Conservation (phyloP, 1,284 basidiomycete genomes). For the Coniferiporia weirii region DNA sequence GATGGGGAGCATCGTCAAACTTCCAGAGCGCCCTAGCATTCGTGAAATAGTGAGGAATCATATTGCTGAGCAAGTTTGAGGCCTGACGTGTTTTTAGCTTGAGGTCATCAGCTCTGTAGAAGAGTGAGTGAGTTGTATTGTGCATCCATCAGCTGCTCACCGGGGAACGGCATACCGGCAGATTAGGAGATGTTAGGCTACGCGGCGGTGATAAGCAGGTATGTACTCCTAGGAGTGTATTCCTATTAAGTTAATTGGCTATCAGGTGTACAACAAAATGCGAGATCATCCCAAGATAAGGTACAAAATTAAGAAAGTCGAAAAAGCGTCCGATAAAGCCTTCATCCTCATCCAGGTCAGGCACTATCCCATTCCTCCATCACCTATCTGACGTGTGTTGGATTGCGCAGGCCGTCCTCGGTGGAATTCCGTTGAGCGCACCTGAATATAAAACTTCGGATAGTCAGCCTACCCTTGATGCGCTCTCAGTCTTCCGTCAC, state of each 20-base stretch:
- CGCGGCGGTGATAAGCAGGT: constrained; percentile 69
- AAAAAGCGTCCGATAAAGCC: constrained; percentile 64
- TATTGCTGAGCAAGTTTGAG: not conserved
- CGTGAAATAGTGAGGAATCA: constrained; percentile 55
- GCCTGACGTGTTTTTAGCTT: constrained; percentile 38
- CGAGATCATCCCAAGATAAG: constrained; percentile 66
- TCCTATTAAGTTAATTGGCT: not conserved
- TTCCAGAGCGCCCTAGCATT: constrained; percentile 47
- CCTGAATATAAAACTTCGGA: constrained; percentile 64
- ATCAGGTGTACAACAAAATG: constrained; percentile 58
- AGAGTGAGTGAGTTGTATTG: constrained; percentile 44
- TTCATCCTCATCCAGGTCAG: constrained; percentile 67
- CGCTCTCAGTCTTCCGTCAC: constrained; percentile 61
- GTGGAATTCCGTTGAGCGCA: constrained; percentile 60
- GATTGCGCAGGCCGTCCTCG: constrained; percentile 57
- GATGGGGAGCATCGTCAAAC: constrained; percentile 64
- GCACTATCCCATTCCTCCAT: not conserved
- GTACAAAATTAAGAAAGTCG: constrained; percentile 61
- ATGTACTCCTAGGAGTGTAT: constrained; percentile 13
- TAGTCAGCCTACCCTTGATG: constrained; percentile 67
- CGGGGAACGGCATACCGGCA: constrained; percentile 25
- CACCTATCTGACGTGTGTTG: not conserved
- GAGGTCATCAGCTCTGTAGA: constrained; percentile 61
- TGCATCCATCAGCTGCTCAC: not conserved
- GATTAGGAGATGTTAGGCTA: constrained; percentile 60